phyloP scores from a whole-genome alignment of 345 rosid genomes.

The Syzygium grande region DNA sequence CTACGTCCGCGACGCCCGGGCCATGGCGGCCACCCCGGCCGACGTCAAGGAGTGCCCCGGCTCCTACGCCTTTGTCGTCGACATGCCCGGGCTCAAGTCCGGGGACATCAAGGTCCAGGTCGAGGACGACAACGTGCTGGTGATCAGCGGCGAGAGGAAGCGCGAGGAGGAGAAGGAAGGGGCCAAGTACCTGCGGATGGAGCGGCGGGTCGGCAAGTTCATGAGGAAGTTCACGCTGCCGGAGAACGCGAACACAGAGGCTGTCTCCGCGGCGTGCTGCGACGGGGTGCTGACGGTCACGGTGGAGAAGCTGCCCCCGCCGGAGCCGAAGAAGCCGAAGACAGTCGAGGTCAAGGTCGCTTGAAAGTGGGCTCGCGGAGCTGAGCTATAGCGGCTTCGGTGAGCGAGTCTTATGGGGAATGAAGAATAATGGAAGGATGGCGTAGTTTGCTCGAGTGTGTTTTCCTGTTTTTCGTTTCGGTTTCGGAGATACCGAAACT shows the following conservation, averaged over 20 bases:
- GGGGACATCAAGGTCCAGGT: constrained; percentile 68
- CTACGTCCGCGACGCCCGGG: constrained; percentile 57
- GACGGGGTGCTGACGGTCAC: constrained; percentile 77
- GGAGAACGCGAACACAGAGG: constrained; percentile 58
- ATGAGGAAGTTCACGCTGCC: constrained; percentile 70
- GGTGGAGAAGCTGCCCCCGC: constrained; percentile 74
- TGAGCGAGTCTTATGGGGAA: background rate
- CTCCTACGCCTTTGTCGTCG: constrained; percentile 51
- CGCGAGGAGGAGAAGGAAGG: constrained; percentile 45
- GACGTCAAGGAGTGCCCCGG: constrained; percentile 60
- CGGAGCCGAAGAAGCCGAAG: constrained; percentile 71
- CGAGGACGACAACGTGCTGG: constrained; percentile 64
- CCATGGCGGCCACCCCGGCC: constrained; percentile 85
- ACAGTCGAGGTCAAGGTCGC: constrained; percentile 71
- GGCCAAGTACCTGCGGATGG: constrained; percentile 67
- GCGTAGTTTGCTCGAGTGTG: background rate
- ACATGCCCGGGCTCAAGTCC: constrained; percentile 79
- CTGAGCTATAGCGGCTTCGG: fast-evolving
- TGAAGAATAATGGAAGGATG: background rate
- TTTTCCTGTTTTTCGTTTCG: background rate
- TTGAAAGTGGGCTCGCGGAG: background rate
- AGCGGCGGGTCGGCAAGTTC: constrained; percentile 67
- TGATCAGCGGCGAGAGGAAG: constrained; percentile 58
- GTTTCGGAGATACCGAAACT: too few species aligned
- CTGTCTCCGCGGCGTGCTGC: constrained; percentile 50